These are phyloP conservation scores for Aspergillus pseudonomiae DNA, from an alignment of 2,329 filamentous ascomycete genomes.

Conservation along the genomic window DNA sequence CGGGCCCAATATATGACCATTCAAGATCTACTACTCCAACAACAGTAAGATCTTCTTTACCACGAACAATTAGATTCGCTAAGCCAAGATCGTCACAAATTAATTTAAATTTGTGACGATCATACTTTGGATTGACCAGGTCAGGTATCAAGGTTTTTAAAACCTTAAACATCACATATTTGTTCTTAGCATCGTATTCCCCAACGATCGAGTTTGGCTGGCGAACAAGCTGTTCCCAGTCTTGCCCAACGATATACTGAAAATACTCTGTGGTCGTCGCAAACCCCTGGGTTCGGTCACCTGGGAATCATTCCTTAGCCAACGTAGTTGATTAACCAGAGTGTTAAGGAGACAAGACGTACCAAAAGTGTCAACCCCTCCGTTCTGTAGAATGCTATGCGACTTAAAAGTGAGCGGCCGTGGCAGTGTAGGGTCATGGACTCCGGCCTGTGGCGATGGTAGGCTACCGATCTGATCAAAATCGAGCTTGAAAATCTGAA, in stretches of 20 bases:
- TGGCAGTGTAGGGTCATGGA: slow-evolving; percentile 14
- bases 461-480: slow-evolving; percentile 36
- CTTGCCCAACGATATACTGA: slow-evolving; percentile 35
- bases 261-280: slow-evolving; percentile 38
- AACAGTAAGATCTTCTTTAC: slow-evolving; percentile 37
- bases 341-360: slow-evolving; percentile 14
- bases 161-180: slow-evolving; percentile 34
- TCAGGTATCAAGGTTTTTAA: slow-evolving; percentile 30
- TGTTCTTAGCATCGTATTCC: slow-evolving; percentile 30
- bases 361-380: slow-evolving; percentile 36
- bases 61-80: slow-evolving; percentile 43
- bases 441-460: slow-evolving; percentile 20
- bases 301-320: slow-evolving; percentile 21
- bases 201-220: slow-evolving; percentile 38
- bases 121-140: slow-evolving; percentile 28
- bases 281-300: slow-evolving; percentile 31
- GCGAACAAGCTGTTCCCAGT: slow-evolving; percentile 38
- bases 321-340: slow-evolving; percentile 14
- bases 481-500: slow-evolving; percentile 35
- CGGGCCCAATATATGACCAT: slow-evolving; percentile 43
- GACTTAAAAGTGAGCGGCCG: slow-evolving; percentile 39
- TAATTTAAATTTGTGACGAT: slow-evolving; percentile 39
- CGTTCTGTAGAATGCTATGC: slow-evolving; percentile 34
- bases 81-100: slow-evolving; percentile 43
- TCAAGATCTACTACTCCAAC: slow-evolving; percentile 42